A percentile compares a stretch with the other conserved stretches of the same genome.
Conservation (phyloP, 2,329 filamentous ascomycete species). For the Macroventuria anomochaeta region DNA sequence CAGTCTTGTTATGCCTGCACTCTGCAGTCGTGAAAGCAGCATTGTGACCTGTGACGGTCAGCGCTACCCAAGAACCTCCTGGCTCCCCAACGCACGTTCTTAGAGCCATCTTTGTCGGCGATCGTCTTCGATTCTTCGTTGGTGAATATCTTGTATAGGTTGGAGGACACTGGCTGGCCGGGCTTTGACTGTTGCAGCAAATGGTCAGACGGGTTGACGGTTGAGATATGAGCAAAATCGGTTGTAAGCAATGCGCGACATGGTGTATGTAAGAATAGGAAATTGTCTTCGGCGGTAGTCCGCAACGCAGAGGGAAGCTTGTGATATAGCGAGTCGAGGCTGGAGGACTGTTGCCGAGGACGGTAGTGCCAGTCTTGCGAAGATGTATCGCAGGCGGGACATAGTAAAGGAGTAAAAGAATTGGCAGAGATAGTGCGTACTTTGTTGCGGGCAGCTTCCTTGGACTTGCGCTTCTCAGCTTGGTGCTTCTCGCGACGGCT, state of each 20-base stretch:
- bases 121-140: conserved; percentile 60
- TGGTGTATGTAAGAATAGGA: conserved; percentile 30
- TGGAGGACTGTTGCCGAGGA: conserved; percentile 22
- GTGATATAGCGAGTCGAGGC: conserved; percentile 30
- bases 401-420: conserved; percentile 23
- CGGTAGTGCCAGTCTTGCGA: conserved; percentile 8
- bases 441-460: conserved; percentile 39
- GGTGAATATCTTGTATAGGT: conserved; percentile 71
- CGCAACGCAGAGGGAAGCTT: conserved; percentile 33
- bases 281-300: conserved; percentile 21
- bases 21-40: conserved; percentile 60
- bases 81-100: conserved; percentile 49
- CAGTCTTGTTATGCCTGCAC: conserved; percentile 62
- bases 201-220: conserved; percentile 35
- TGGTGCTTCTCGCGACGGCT: conserved; percentile 69
- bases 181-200: conserved; percentile 34
- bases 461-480: conserved; percentile 45
- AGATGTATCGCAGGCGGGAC: conserved; percentile 15
- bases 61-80: neutral
- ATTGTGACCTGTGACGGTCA: conserved; percentile 55
- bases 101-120: conserved; percentile 62
- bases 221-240: conserved; percentile 20
- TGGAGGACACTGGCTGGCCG: conserved; percentile 30
- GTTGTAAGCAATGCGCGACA: conserved; percentile 21
- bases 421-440: conserved; percentile 36